These are phyloP conservation scores for Ophiostoma ulmi DNA, from an alignment of 2,329 filamentous ascomycete species.

Conservation along the genomic window DNA sequence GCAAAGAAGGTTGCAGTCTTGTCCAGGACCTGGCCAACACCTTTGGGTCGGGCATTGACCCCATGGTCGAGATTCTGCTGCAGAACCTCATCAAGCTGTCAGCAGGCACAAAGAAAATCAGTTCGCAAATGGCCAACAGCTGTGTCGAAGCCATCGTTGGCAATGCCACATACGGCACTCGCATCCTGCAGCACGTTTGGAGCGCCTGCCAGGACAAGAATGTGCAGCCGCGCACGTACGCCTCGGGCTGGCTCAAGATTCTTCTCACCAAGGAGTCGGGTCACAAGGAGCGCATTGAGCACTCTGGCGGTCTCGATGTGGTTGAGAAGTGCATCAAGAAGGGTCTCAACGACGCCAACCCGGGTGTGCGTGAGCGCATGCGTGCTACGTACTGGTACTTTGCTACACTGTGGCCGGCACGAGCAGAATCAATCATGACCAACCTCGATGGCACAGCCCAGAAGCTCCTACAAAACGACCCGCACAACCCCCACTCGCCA, in stretches of 20 bases:
- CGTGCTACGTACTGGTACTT: constrained; percentile 84
- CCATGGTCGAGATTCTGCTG: constrained; percentile 84
- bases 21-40: constrained; percentile 78
- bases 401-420: constrained; percentile 68
- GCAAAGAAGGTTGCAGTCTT: constrained; percentile 76
- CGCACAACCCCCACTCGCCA: constrained; percentile 70
- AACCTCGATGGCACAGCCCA: constrained; percentile 73
- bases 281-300: constrained; percentile 79
- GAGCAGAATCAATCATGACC: constrained; percentile 70
- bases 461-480: constrained; percentile 73
- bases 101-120: constrained; percentile 87
- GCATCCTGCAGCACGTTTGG: constrained; percentile 81
- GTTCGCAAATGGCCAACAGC: constrained; percentile 72
- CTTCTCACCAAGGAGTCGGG: constrained; percentile 69
- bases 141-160: constrained; percentile 78
- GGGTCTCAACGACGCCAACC: constrained; percentile 83
- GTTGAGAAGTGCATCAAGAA: constrained; percentile 87
- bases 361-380: constrained; percentile 80
- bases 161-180: constrained; percentile 70
- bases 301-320: constrained; percentile 73
- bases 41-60: constrained; percentile 73
- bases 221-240: constrained; percentile 74
- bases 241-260: constrained; percentile 76
- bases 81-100: constrained; percentile 87
- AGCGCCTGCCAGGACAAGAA: constrained; percentile 88